A percentile compares a stretch with the other conserved stretches of the same genome.
Evolutionary conservation across 257 asterid genomes (phyloP).

Genomic region (Datura wrightii): DNA sequence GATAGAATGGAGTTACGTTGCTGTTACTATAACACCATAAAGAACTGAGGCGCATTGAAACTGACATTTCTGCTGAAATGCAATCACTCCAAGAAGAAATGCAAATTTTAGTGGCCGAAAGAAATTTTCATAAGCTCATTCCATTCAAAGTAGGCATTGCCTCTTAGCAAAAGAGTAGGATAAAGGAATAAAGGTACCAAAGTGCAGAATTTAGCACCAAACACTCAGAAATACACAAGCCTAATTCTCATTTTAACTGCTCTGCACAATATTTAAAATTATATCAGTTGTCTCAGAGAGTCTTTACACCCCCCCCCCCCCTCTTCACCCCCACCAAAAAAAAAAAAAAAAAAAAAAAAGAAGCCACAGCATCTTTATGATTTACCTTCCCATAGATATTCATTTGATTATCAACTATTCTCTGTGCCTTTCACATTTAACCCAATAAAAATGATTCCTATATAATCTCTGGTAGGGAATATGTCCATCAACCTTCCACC

Average conservation of each 20-base stretch:
- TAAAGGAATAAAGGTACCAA: not conserved
- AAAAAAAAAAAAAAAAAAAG: too few species aligned
- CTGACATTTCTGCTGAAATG: not conserved
- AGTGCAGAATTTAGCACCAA: not conserved
- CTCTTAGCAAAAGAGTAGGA: not conserved
- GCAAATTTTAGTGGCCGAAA: not conserved
- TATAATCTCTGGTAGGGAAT: not conserved
- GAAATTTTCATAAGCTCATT: not conserved
- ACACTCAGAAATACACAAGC: not conserved
- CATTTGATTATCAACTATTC: not conserved
- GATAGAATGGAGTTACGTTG: not conserved
- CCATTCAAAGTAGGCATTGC: not conserved
- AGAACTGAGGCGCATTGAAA: not conserved
- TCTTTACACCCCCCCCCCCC: too few species aligned
- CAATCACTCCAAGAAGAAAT: not conserved
- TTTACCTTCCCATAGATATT: not conserved
- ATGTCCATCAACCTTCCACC: not conserved
- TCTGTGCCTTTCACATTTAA: constrained; percentile 6
- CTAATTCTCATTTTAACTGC: not conserved
- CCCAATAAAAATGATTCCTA: not conserved
- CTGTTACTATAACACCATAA: not conserved
- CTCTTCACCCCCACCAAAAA: too few species aligned
- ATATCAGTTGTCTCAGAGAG: not conserved
- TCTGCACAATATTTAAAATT: not conserved
- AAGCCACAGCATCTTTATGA: not conserved